phyloP scores from a whole-genome alignment of 2,329 filamentous ascomycete species.

The Delphinella strobiligena region DNA sequence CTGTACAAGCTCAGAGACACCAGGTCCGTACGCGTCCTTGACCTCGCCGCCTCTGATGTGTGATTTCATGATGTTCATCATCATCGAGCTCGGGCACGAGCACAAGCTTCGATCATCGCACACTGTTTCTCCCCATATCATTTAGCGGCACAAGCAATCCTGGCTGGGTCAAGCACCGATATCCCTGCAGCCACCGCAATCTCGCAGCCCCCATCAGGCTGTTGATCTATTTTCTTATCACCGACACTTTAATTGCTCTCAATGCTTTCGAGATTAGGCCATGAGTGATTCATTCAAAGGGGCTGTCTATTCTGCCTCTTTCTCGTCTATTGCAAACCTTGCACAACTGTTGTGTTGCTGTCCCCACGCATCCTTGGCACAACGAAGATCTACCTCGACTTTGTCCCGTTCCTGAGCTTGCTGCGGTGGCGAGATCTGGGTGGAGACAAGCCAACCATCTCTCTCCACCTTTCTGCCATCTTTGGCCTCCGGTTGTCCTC shows the following conservation, averaged over 20 bases:
- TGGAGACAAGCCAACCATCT: not conserved
- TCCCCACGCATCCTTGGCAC: too few relatives aligned
- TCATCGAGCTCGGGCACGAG: not conserved
- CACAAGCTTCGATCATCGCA: conserved; percentile 1
- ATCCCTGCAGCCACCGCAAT: conserved; percentile 9
- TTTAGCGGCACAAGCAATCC: conserved; percentile 3
- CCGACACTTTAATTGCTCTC: conserved; percentile 1
- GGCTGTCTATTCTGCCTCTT: too few relatives aligned
- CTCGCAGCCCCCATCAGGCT: conserved; percentile 5
- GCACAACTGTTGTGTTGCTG: too few relatives aligned
- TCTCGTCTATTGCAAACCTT: too few relatives aligned
- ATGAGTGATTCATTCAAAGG: conserved; percentile 3
- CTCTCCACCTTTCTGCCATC: not conserved
- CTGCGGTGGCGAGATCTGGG: not conserved
- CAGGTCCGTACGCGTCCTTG: not conserved
- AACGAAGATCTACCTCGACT: not conserved
- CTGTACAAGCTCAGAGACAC: not conserved
- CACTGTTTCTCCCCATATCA: conserved; percentile 2
- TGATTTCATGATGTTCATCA: not conserved
- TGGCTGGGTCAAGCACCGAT: conserved; percentile 6
- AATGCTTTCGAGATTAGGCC: conserved; percentile 5
- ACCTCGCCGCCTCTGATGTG: not conserved
- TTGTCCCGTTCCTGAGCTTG: not conserved
- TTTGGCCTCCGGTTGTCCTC: not conserved
- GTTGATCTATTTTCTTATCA: not conserved